Percentiles rank a stretch among this genome's conserved stretches.
Evolutionary conservation across 2,329 filamentous ascomycete species (phyloP).

Genomic region (Xylariaceae sp.): DNA sequence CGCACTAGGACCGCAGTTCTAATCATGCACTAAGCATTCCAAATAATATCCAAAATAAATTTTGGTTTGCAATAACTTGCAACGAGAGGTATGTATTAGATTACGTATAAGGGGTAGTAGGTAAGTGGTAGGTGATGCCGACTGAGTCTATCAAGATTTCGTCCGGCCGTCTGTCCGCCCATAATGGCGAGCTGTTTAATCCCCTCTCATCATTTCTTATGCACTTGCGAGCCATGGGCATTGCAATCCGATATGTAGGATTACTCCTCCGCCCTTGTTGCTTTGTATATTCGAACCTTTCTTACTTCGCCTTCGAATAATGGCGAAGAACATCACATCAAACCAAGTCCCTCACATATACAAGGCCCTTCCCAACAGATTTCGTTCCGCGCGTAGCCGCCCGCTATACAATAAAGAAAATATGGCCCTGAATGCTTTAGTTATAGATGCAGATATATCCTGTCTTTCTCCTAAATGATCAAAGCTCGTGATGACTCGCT

Average conservation of each 20-base stretch:
- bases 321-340: conserved; percentile 2
- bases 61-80: conserved; percentile 13
- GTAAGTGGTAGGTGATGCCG: too few relatives aligned
- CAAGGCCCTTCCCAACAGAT: conserved; percentile 8
- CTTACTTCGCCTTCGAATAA: conserved; percentile 4
- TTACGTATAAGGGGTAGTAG: conserved; percentile 27
- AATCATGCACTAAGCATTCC: too few relatives aligned
- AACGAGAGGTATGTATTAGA: conserved; percentile 30
- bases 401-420: conserved; percentile 3
- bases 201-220: too few relatives aligned
- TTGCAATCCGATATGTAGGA: too few relatives aligned
- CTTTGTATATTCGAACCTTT: too few relatives aligned
- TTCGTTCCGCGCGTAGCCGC: conserved; percentile 7
- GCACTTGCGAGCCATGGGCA: too few relatives aligned
- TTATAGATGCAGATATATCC: conserved; percentile 11
- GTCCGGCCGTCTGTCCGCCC: conserved; percentile 15
- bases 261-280: too few relatives aligned
- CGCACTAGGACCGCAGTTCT: too few relatives aligned
- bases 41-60: too few relatives aligned
- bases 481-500: too few relatives aligned
- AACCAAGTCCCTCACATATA: conserved; percentile 17
- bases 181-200: too few relatives aligned
- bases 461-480: conserved; percentile 23
- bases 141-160: conserved; percentile 28
- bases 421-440: conserved; percentile 9